Conservation (phyloP, 2,329 filamentous ascomycete genomes). For the Emergomyces africanus region DNA sequence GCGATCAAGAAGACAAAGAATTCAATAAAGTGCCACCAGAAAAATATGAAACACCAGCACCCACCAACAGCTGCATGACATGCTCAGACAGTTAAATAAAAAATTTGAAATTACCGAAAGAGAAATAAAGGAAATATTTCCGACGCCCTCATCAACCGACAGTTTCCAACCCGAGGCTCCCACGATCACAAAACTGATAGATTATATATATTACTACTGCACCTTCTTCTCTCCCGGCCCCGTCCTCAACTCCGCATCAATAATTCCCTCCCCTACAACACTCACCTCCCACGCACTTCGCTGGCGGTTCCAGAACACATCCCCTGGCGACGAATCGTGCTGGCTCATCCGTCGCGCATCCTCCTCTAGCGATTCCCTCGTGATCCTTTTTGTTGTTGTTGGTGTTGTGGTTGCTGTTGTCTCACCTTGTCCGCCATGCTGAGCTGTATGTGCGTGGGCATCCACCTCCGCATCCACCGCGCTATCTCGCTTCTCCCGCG, state of each 20-base stretch:
- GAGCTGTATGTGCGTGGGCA: background rate
- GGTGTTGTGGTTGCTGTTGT: too few relatives aligned
- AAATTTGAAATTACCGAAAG: background rate
- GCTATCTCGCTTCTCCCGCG: slow-evolving; percentile 6
- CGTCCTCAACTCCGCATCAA: slow-evolving; percentile 19
- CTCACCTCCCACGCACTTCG: slow-evolving; percentile 32
- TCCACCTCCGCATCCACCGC: slow-evolving; percentile 12
- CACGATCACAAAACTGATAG: background rate
- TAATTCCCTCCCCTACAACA: slow-evolving; percentile 28
- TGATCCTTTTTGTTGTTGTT: too few relatives aligned
- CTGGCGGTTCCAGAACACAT: slow-evolving; percentile 34
- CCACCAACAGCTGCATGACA: background rate
- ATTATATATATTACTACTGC: slow-evolving; percentile 15
- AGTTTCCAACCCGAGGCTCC: background rate
- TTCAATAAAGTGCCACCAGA: too few relatives aligned
- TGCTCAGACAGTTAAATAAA: background rate
- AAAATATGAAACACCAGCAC: background rate
- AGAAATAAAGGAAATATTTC: background rate
- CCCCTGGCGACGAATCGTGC: slow-evolving; percentile 20
- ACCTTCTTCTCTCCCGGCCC: slow-evolving; percentile 21
- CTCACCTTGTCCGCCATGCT: slow-evolving; percentile 2
- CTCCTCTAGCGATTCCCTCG: slow-evolving; percentile 28
- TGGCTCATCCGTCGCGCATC: slow-evolving; percentile 26
- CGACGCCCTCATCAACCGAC: background rate
- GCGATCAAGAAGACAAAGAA: background rate